Conservation (phyloP, 208 protist genomes). For the Leishmania tropica region DNA sequence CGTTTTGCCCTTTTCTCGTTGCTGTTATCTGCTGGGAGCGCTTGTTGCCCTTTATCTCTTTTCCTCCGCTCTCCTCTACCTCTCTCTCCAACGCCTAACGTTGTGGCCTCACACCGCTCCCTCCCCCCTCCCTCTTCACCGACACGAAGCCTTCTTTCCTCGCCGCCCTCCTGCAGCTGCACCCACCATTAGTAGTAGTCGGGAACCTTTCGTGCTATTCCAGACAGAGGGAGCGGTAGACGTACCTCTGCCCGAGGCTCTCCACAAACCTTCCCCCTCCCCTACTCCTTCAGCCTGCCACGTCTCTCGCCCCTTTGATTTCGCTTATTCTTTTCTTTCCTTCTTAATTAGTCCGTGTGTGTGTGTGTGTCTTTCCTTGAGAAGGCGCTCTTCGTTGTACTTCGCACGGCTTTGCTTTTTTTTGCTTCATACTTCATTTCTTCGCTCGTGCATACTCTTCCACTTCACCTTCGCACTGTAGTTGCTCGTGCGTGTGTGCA, state of each 20-base stretch:
- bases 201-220: neutral
- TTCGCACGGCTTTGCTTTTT: neutral
- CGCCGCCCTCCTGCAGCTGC: neutral
- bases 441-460: neutral
- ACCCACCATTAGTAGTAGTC: neutral
- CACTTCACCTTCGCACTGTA: neutral
- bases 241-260: neutral
- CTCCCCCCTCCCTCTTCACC: neutral
- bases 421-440: neutral
- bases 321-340: neutral
- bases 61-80: neutral
- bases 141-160: neutral
- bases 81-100: neutral
- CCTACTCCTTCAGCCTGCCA: neutral
- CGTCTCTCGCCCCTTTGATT: neutral
- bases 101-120: neutral
- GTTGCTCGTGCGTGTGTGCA: neutral
- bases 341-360: neutral
- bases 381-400: neutral
- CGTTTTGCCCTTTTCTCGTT: neutral
- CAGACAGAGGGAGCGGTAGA: neutral
- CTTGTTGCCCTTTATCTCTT: neutral
- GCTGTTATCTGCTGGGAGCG: neutral
- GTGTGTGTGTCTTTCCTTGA: neutral
- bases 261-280: neutral